Conservation (phyloP, 148 eudicot genomes). For the Pharnaceum exiguum region DNA sequence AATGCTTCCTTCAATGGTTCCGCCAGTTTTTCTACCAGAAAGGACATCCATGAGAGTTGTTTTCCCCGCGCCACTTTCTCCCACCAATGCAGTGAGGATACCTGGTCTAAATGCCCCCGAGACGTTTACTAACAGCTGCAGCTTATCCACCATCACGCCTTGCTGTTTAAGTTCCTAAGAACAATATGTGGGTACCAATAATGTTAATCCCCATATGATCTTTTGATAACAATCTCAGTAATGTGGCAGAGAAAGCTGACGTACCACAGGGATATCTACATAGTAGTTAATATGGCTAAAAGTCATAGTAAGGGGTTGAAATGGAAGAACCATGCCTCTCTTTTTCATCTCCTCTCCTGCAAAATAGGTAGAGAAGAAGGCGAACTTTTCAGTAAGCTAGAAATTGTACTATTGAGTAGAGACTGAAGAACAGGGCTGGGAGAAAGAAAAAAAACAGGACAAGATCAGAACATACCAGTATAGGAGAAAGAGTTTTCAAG, state of each 20-base stretch:
- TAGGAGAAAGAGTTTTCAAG: conserved; percentile 73
- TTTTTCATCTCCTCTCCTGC: conserved; percentile 49
- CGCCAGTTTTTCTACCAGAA: conserved; percentile 97
- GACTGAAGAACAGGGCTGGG: too few relatives aligned
- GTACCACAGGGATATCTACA: conserved; percentile 86
- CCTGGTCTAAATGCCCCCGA: conserved; percentile 95
- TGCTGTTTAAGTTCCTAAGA: conserved; percentile 83
- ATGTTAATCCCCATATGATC: conserved; percentile 5
- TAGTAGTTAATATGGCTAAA: conserved; percentile 74
- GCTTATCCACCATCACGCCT: conserved; percentile 50
- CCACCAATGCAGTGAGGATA: conserved; percentile 91
- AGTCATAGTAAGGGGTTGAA: conserved; percentile 88
- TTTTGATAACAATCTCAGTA: background rate
- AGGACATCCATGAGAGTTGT: conserved; percentile 98
- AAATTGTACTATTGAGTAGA: background rate
- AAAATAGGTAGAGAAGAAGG: conserved; percentile 8
- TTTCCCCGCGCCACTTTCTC: conserved; percentile 98
- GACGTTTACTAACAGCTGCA: conserved; percentile 63
- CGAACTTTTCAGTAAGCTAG: background rate
- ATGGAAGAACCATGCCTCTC: conserved; percentile 97
- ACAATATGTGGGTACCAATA: conserved; percentile 2
- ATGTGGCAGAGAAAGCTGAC: conserved; percentile 8
- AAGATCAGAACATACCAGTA: conserved; percentile 41
- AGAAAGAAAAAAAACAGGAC: conserved; percentile 6
- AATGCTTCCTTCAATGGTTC: conserved; percentile 66